Base-by-base conservation (phyloP, 2,329 filamentous ascomycete species). In the Chaetomium sp. region DNA sequence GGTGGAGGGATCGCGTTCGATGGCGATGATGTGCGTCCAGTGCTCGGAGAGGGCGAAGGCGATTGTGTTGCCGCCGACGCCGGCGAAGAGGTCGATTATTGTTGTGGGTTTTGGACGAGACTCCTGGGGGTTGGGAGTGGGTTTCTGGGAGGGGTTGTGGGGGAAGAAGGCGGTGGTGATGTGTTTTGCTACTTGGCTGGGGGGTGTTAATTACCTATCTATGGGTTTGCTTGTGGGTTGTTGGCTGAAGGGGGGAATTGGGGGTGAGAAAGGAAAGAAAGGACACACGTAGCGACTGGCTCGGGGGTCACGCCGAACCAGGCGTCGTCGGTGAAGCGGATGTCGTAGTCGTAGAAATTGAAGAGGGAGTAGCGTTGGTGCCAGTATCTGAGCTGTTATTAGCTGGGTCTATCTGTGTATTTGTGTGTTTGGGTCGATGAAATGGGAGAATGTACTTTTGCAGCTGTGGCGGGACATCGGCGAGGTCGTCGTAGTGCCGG, bases 251-350 rank as follows among this genome's bases (percentile, higher is more conserved):
- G 52, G 52, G 14, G 51, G n/a, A 40, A 19, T 8, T 11, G 36
- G 14, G 10, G 34, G 8, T 10, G 33, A 40, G 34, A 49, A 19
- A 14, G 37, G 51, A 43, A 50, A 10, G 36, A 6, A 27, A 12
- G 34, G 35, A 8, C 78, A 65, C 76, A 94, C 89, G 79, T 84
- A 58, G 94, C 94, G 34, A 99, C 83, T 4, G 89, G 88, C 70
- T 99, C 92, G 11, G 94, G 91, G 0, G 95, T 99, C 6, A 97
- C 91, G 54, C 91, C 94, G 69, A 94, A 99, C 94, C 94, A 99
- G 53, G 91, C 88, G 72, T 92, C 87, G 69, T 95, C 86, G 0
- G 95, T 99, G 78, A 99, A 84, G 76, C 85, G 87, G 62, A 99
- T 81, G 54, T 91, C 92, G 56, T 91, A 80, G 68, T 96, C 87